Conservation (phyloP, 257 asterid species). For the Cinchona pubescens region DNA sequence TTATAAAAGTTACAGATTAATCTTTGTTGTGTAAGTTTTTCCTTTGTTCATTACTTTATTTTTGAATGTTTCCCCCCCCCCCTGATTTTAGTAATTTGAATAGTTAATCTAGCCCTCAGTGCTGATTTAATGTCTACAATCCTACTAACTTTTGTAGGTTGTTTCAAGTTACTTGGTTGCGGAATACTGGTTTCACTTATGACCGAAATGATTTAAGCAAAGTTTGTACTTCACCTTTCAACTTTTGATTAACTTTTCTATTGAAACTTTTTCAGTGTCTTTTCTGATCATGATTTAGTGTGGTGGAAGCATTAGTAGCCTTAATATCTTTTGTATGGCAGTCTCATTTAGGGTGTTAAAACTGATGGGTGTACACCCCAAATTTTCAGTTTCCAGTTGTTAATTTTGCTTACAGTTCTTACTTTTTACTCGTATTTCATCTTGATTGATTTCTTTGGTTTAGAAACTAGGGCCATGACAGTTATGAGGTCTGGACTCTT, state of each 20-base stretch:
- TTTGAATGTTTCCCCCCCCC: background rate
- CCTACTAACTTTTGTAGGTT: conserved; percentile 66
- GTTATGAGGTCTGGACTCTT: background rate
- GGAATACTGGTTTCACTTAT: conserved; percentile 78
- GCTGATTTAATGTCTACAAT: conserved; percentile 15
- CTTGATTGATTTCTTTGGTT: background rate
- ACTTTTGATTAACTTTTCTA: conserved; percentile 9
- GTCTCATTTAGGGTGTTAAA: conserved; percentile 3
- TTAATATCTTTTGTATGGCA: background rate
- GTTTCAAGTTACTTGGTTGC: conserved; percentile 87
- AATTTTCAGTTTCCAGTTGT: background rate
- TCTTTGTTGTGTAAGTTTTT: background rate
- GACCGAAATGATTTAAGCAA: conserved; percentile 66
- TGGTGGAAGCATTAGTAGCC: background rate
- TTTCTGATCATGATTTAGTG: background rate
- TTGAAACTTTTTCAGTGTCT: background rate
- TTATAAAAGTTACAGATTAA: background rate
- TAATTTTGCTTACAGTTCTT: background rate
- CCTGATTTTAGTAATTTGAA: background rate
- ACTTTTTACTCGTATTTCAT: background rate
- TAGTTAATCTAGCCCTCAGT: background rate
- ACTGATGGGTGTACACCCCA: background rate
- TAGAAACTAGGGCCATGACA: background rate
- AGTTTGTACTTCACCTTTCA: conserved; percentile 60
- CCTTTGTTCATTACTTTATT: background rate